phyloP scores from a whole-genome alignment of 345 rosid species.

The Populus euphratica region DNA sequence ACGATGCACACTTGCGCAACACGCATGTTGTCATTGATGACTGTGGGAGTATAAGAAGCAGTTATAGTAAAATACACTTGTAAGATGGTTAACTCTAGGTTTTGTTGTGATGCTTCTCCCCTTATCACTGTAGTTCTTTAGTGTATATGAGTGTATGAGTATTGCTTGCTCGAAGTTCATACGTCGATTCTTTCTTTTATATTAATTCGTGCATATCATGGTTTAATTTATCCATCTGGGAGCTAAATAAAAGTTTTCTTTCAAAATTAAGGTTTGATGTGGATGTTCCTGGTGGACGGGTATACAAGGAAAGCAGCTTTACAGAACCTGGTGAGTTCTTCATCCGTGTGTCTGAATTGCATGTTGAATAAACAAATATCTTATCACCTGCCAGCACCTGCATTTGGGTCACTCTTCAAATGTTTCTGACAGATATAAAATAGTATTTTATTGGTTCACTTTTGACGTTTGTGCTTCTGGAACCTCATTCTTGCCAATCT shows the following conservation, averaged over 20 bases:
- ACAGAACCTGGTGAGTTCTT: constrained; percentile 71
- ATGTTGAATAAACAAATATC: not conserved
- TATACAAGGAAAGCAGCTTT: constrained; percentile 78
- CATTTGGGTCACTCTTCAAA: not conserved
- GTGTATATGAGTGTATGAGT: not conserved
- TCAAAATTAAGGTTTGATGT: constrained; percentile 73
- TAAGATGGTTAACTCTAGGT: constrained; percentile 26
- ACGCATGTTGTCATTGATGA: constrained; percentile 86
- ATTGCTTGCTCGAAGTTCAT: constrained; percentile 1
- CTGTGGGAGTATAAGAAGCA: constrained; percentile 59
- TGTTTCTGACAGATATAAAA: not conserved
- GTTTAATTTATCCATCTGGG: not conserved
- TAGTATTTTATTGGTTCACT: not conserved
- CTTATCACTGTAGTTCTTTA: not conserved
- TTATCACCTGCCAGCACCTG: not conserved
- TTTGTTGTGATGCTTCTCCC: not conserved
- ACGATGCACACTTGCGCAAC: constrained; percentile 64
- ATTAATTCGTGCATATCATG: not conserved
- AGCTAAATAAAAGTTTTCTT: not conserved
- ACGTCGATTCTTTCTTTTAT: not conserved
- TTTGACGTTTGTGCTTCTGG: not conserved
- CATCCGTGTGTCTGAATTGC: not conserved
- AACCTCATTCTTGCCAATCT: not conserved
- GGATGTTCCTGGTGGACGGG: constrained; percentile 84
- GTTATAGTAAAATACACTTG: constrained; percentile 77